A percentile compares a stretch with the other conserved stretches of the same genome.
phyloP scores from a whole-genome alignment of 108 stramenopile species.

The Cyclotella atomus region DNA sequence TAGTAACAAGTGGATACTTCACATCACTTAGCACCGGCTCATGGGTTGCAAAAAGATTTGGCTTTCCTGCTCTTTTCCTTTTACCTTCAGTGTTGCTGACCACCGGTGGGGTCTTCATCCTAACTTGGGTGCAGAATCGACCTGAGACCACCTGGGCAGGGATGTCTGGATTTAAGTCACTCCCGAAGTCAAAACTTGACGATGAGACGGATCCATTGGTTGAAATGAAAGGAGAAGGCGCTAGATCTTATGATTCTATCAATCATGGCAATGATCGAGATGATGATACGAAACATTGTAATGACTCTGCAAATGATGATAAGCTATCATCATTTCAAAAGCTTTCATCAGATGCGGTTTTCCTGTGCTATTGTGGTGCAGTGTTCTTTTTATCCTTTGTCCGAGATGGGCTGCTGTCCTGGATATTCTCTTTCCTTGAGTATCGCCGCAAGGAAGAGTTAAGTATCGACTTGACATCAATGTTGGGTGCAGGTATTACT shows the following conservation, averaged over 20 bases:
- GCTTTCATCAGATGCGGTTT: constrained; percentile 2
- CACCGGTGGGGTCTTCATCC: not conserved
- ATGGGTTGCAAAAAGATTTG: constrained; percentile 4
- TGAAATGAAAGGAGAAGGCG: not conserved
- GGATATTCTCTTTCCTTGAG: constrained; percentile 7
- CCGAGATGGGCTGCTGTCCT: constrained; percentile 1
- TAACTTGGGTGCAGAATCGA: constrained; percentile 4
- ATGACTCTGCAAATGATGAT: not conserved
- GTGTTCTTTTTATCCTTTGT: constrained; percentile 4
- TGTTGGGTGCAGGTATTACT: constrained; percentile 6
- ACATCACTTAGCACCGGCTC: constrained; percentile 6
- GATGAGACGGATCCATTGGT: not conserved
- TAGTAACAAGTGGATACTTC: constrained; percentile 5
- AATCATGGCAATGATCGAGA: not conserved
- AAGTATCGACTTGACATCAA: not conserved
- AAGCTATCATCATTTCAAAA: not conserved
- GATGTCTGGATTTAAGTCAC: too few relatives aligned
- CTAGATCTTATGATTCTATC: not conserved
- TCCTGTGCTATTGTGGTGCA: constrained; percentile 7
- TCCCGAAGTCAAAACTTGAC: too few relatives aligned
- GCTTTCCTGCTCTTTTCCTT: not conserved
- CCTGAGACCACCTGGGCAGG: not conserved
- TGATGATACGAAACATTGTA: not conserved
- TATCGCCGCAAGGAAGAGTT: not conserved
- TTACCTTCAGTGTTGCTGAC: constrained; percentile 1